phyloP scores from a whole-genome alignment of 176 grass and related monocot genomes.

The Triticum urartu region DNA sequence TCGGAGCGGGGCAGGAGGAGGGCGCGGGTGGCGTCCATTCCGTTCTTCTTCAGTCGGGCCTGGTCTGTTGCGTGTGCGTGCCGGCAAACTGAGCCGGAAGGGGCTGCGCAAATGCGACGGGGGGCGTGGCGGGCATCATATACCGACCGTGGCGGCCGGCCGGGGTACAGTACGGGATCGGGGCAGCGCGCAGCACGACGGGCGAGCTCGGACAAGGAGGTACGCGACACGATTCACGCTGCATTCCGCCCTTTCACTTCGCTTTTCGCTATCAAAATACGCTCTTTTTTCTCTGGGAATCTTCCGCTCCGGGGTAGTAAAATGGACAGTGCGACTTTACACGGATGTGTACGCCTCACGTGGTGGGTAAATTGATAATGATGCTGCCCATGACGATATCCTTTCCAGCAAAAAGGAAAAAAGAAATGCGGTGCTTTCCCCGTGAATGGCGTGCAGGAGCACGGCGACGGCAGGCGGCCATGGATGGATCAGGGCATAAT shows the following conservation, averaged over 20 bases:
- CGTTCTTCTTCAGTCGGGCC: too few species aligned
- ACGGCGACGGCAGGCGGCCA: too few species aligned
- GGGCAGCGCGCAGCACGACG: slow-evolving; percentile 19
- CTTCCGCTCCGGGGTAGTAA: neutral
- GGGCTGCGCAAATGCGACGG: neutral
- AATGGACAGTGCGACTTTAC: neutral
- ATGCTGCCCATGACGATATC: neutral
- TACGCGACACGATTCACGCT: neutral
- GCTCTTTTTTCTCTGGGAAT: neutral
- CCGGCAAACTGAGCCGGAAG: neutral
- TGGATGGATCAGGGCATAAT: too few species aligned
- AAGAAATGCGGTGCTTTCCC: too few species aligned
- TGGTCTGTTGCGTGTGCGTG: neutral
- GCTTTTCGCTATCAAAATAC: neutral
- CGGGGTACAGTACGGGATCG: neutral
- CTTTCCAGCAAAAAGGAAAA: too few species aligned
- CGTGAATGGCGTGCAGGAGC: neutral
- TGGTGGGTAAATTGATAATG: neutral
- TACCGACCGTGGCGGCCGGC: slow-evolving; percentile 16
- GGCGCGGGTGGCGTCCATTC: slow-evolving; percentile 12
- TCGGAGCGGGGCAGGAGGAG: slow-evolving; percentile 35
- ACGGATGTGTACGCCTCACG: neutral
- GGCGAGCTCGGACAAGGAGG: neutral
- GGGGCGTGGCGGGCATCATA: neutral
- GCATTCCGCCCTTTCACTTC: neutral